These are phyloP conservation scores for Plasmodium blacklocki DNA, from an alignment of 169 alveolate species.

Conservation along the genomic window DNA sequence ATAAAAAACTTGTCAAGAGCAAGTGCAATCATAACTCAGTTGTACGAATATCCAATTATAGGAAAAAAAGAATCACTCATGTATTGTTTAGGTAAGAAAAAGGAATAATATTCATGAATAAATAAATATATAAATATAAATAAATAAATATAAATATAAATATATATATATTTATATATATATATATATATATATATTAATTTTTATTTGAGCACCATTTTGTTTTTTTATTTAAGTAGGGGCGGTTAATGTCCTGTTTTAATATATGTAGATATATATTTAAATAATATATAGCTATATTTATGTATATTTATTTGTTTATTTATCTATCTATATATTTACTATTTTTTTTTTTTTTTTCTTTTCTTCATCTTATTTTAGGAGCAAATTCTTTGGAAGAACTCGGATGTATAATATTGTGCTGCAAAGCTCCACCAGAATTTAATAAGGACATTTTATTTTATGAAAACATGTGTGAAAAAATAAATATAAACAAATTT, in stretches of 20 bases:
- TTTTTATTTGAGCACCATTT: no score
- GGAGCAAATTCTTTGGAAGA: constrained; percentile 83
- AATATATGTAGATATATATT: neutral
- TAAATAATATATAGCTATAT: neutral
- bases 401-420: constrained; percentile 81
- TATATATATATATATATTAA: no score
- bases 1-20: constrained; percentile 74
- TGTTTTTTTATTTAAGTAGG: no score
- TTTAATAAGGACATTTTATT: constrained; percentile 47
- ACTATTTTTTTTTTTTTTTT: neutral
- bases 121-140: no score
- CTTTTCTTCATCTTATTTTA: neutral
- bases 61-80: constrained; percentile 80
- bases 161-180: neutral
- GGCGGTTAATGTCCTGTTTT: no score
- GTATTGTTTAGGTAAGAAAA: constrained; percentile 76
- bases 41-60: constrained; percentile 82
- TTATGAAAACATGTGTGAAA: constrained; percentile 47
- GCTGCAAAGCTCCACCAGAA: constrained; percentile 82
- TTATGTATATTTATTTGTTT: neutral
- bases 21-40: constrained; percentile 78
- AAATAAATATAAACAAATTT: constrained; percentile 51
- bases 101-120: neutral
- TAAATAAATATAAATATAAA: neutral
- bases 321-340: neutral